Evolutionary conservation across 345 rosid species (phyloP).

Genomic region (Camelina neglecta): DNA sequence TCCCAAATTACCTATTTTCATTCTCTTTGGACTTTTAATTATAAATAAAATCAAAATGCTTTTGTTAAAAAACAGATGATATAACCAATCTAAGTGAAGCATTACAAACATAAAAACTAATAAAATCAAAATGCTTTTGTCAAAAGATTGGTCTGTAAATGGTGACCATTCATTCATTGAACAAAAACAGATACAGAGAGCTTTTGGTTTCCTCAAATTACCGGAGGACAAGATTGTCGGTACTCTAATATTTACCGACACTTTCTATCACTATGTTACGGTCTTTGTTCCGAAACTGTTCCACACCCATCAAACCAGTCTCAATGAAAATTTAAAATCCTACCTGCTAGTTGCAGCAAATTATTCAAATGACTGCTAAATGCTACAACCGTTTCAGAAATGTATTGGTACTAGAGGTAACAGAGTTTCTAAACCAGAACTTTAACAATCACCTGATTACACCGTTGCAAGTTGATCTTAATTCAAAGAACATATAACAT

Average conservation of each 20-base stretch:
- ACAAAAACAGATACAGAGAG: too few relatives aligned
- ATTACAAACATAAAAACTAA: slow-evolving; percentile 1
- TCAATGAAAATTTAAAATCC: too few relatives aligned
- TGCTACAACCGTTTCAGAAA: too few relatives aligned
- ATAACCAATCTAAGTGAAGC: not conserved
- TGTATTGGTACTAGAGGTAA: not conserved
- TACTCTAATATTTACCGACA: too few relatives aligned
- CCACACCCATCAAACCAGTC: too few relatives aligned
- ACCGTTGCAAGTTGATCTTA: slow-evolving; percentile 7
- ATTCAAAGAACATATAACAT: slow-evolving; percentile 4
- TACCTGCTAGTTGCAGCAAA: too few relatives aligned
- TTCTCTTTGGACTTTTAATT: not conserved
- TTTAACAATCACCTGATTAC: not conserved
- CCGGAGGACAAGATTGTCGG: too few relatives aligned
- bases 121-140: too few relatives aligned
- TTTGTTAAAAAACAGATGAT: not conserved
- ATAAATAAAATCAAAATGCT: slow-evolving; percentile 10
- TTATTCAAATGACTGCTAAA: too few relatives aligned
- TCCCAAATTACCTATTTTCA: slow-evolving; percentile 4
- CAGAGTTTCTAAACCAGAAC: not conserved
- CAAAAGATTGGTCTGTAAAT: not conserved
- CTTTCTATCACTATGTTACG: not conserved
- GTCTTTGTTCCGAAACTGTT: too few relatives aligned
- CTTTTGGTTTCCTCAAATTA: too few relatives aligned
- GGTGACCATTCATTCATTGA: not conserved